Percentiles rank a stretch among this genome's conserved stretches.
Evolutionary conservation across 371 early-diverging fungal genomes (phyloP).

Genomic region (Nosema bombycis): DNA sequence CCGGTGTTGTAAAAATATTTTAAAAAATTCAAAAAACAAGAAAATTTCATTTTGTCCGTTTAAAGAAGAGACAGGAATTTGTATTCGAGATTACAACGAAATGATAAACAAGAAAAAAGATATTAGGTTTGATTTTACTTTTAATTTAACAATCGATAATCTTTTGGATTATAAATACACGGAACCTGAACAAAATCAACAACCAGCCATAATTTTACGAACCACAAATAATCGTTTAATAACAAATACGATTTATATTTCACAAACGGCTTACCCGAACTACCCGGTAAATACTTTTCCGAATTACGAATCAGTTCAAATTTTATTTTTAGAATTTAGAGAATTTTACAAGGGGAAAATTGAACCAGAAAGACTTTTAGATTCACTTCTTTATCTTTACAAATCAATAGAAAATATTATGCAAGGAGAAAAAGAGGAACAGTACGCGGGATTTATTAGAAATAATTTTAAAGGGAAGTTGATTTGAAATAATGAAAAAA

Average conservation of each 20-base stretch:
- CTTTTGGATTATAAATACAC: constrained; percentile 10
- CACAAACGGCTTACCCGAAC: too few relatives aligned
- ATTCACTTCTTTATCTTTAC: constrained; percentile 6
- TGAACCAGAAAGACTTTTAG: constrained; percentile 19
- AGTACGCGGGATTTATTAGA: background rate
- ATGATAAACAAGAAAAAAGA: background rate
- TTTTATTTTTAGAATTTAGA: constrained; percentile 6
- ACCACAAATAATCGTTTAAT: background rate
- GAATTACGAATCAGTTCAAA: background rate
- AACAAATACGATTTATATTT: background rate
- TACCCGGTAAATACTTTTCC: background rate
- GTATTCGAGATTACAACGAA: constrained; percentile 9
- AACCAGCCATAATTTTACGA: background rate
- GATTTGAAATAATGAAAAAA: too few relatives aligned
- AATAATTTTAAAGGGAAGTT: constrained; percentile 7
- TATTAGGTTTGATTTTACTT: background rate
- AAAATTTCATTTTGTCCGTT: constrained; percentile 2
- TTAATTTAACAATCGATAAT: constrained; percentile 3
- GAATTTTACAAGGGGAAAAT: background rate
- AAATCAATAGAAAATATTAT: background rate
- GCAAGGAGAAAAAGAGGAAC: background rate
- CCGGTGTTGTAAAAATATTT: background rate
- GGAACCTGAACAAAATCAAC: background rate
- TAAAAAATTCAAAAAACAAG: background rate
- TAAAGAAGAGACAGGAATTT: background rate